Conservation (phyloP, 768 basidiomycete genomes). For the Kwoniella shandongensis region DNA sequence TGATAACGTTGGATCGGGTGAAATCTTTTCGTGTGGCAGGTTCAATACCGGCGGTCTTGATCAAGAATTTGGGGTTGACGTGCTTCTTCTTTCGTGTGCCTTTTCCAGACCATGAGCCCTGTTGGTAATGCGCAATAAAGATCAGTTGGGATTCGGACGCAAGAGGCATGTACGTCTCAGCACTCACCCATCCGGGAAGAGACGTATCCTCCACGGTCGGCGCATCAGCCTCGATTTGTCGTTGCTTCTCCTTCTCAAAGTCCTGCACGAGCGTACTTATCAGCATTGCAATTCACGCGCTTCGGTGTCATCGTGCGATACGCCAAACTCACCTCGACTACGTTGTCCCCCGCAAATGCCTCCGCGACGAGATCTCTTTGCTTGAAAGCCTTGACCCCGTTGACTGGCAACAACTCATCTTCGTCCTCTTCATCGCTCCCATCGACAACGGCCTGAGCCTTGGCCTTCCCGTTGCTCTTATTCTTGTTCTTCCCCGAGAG, state of each 20-base stretch:
- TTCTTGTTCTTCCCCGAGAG: conserved; percentile 8
- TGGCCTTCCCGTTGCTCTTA: conserved; percentile 45
- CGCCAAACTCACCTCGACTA: conserved; percentile 70
- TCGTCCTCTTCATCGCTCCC: conserved; percentile 60
- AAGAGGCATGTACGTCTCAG: neutral
- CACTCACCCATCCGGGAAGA: conserved; percentile 87
- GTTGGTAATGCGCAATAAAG: neutral
- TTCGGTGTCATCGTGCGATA: neutral
- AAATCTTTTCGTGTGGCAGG: conserved; percentile 78
- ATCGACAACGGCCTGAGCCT: conserved; percentile 3
- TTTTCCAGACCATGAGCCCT: conserved; percentile 91
- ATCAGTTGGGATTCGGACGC: no score
- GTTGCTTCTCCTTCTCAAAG: conserved; percentile 78
- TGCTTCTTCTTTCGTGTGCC: conserved; percentile 63
- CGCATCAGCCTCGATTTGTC: conserved; percentile 81
- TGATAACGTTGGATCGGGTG: conserved; percentile 82
- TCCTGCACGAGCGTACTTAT: conserved; percentile 58
- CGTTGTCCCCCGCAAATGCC: conserved; percentile 96
- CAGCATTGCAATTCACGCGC: neutral
- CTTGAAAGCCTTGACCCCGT: conserved; percentile 67
- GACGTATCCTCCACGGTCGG: conserved; percentile 85
- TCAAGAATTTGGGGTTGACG: conserved; percentile 65
- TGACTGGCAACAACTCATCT: conserved; percentile 42
- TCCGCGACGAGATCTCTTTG: conserved; percentile 89
- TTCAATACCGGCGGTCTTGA: conserved; percentile 77